phyloP scores from a whole-genome alignment of 352 stramenopile genomes.

The Phytophthora rubi region DNA sequence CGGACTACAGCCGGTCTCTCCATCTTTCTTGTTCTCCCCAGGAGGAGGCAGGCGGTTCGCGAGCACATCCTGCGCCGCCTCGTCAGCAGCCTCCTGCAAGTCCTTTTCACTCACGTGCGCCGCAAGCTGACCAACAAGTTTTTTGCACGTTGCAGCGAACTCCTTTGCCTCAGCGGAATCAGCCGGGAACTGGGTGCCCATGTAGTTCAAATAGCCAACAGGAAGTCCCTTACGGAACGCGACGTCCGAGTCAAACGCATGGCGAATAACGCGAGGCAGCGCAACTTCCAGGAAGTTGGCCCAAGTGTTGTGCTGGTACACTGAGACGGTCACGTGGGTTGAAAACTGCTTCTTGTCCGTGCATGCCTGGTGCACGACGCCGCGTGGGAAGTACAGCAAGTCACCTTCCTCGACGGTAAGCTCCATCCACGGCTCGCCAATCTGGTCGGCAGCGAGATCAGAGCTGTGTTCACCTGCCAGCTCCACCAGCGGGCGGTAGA shows the following conservation, averaged over 20 bases:
- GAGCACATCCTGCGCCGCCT: conserved; percentile 78
- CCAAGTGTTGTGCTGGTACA: conserved; percentile 91
- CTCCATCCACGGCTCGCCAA: conserved; percentile 84
- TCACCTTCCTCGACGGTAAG: conserved; percentile 86
- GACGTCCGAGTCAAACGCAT: conserved; percentile 81
- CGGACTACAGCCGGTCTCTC: conserved; percentile 42
- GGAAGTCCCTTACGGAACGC: conserved; percentile 76
- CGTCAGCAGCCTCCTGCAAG: conserved; percentile 75
- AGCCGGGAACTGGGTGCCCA: conserved; percentile 69
- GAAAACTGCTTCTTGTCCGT: conserved; percentile 82
- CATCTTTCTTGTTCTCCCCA: conserved; percentile 16
- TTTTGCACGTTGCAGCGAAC: conserved; percentile 58
- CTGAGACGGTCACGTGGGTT: conserved; percentile 87
- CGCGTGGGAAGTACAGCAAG: conserved; percentile 86
- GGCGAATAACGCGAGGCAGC: conserved; percentile 75
- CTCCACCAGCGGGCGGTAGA: conserved; percentile 79
- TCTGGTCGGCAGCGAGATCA: conserved; percentile 67
- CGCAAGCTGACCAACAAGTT: conserved; percentile 59
- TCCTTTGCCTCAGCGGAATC: conserved; percentile 49
- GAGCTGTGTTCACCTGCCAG: conserved; percentile 82
- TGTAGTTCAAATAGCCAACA: conserved; percentile 71
- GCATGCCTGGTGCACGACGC: conserved; percentile 80
- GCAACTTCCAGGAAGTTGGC: conserved; percentile 87
- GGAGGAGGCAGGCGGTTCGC: conserved; percentile 74
- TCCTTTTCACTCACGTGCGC: conserved; percentile 54